Evolutionary conservation across 805 yeast species (phyloP).

Genomic region (Middelhovenomyces tepae): DNA sequence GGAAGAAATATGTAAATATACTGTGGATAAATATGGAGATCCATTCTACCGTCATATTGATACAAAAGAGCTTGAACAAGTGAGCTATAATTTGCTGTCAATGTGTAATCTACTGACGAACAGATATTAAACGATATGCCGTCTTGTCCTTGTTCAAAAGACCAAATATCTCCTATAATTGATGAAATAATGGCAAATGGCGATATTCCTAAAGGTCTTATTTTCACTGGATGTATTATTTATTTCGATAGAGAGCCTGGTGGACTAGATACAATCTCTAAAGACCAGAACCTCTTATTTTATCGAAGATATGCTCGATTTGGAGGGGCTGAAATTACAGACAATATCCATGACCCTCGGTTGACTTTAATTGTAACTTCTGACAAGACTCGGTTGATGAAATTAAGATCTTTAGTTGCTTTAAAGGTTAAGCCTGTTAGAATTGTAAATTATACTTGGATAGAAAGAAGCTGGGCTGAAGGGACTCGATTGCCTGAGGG

Average conservation of each 20-base stretch:
- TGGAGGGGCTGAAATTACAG: constrained; percentile 37
- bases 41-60: constrained; percentile 38
- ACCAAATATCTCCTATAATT: too few species aligned
- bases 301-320: constrained; percentile 10
- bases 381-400: constrained; percentile 18
- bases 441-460: constrained; percentile 33
- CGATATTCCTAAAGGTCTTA: constrained; percentile 13
- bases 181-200: constrained; percentile 13
- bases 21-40: constrained; percentile 56
- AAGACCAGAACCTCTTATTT: constrained; percentile 27
- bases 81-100: too few species aligned
- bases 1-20: constrained; percentile 20
- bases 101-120: too few species aligned
- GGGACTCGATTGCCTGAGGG: constrained; percentile 21
- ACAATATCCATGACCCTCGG: constrained; percentile 26
- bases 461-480: constrained; percentile 27
- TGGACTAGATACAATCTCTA: constrained; percentile 11
- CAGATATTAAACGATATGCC: constrained; percentile 14
- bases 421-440: constrained; percentile 10
- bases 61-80: constrained; percentile 17
- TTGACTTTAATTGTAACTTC: constrained; percentile 28
- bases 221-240: constrained; percentile 15
- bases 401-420: constrained; percentile 6
- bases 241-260: constrained; percentile 26
- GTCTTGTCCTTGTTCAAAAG: constrained; percentile 5